These are phyloP conservation scores for Dillenia suffruticosa DNA, from an alignment of 164 flowering plant species.

Conservation along the genomic window DNA sequence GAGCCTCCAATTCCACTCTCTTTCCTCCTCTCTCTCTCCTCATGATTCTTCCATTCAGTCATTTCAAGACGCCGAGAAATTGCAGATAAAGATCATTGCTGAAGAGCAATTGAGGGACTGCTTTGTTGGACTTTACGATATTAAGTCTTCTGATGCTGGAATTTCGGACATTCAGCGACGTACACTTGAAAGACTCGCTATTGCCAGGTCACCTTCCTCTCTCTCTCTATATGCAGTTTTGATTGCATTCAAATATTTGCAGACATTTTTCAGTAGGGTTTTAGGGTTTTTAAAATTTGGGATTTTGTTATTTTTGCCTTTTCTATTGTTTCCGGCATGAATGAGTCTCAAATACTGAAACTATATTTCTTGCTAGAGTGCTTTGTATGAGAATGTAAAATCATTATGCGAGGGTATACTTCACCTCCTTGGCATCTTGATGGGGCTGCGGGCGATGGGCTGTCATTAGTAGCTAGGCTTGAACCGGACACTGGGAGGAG, in stretches of 20 bases:
- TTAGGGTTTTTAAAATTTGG: no score
- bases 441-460: no score
- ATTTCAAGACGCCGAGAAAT: constrained; percentile 44
- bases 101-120: constrained; percentile 53
- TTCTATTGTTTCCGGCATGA: no score
- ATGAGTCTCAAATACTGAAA: no score
- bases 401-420: no score
- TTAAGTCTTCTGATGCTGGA: constrained; percentile 37
- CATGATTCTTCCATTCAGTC: constrained; percentile 25
- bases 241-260: background rate
- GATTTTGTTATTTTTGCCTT: no score
- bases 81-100: constrained; percentile 47
- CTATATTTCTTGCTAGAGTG: no score
- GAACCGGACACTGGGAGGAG: no score
- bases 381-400: no score
- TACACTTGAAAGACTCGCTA: constrained; percentile 59
- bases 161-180: constrained; percentile 39
- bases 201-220: constrained; percentile 34
- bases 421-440: no score
- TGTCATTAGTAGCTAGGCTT: no score
- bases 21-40: constrained; percentile 2
- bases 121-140: constrained; percentile 71
- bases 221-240: background rate
- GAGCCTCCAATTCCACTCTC: constrained; percentile 35
- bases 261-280: no score